Evolutionary conservation across 2,329 filamentous ascomycete species (phyloP).

Genomic region (Bipolaris cookei): DNA sequence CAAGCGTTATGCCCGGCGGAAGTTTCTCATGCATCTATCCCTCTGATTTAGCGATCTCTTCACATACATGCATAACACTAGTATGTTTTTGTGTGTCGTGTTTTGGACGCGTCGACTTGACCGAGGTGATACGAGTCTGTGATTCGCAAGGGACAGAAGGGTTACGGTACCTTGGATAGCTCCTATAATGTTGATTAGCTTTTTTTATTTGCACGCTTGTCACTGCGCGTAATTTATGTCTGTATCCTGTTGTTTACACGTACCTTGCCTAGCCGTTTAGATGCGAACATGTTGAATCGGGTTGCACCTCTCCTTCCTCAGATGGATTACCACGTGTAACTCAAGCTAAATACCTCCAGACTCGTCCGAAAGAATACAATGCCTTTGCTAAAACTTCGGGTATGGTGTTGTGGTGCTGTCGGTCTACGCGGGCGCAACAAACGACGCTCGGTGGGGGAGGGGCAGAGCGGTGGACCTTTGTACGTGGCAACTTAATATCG

Average conservation of each 20-base stretch:
- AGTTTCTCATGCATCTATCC: conserved; percentile 62
- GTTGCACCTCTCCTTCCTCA: background rate
- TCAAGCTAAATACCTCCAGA: background rate
- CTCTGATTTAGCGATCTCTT: background rate
- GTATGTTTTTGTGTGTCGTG: background rate
- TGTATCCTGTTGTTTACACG: background rate
- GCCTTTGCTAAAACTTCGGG: background rate
- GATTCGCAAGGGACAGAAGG: background rate
- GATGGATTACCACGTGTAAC: background rate
- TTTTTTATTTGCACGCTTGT: background rate
- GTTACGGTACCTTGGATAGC: conserved; percentile 29
- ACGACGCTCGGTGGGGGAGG: conserved; percentile 7
- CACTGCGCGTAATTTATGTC: background rate
- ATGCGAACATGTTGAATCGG: conserved; percentile 55
- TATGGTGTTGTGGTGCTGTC: background rate
- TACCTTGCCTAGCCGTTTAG: conserved; percentile 58
- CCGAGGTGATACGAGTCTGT: background rate
- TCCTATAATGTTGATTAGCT: conserved; percentile 20
- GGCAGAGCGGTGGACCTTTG: conserved; percentile 10
- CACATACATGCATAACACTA: background rate
- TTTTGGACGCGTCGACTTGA: background rate
- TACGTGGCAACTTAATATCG: conserved; percentile 2
- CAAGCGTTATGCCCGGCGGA: conserved; percentile 75
- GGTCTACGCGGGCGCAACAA: background rate
- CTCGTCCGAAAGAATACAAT: background rate